A percentile compares a stretch with the other conserved stretches of the same genome.
Evolutionary conservation across 331 rosid genomes (phyloP).

Genomic region (Cucumis variabilis): DNA sequence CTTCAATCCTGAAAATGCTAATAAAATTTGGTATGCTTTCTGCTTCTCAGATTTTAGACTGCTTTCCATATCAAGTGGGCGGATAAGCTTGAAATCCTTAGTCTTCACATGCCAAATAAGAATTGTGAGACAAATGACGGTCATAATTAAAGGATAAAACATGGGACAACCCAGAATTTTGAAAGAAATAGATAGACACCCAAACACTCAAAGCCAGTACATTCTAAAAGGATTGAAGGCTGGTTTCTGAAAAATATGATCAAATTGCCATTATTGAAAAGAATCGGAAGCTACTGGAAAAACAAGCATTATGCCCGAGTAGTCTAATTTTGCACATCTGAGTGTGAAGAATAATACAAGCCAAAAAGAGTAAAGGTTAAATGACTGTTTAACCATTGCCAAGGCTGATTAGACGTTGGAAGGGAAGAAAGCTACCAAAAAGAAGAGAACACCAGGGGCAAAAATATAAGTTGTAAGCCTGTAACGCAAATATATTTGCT

Average conservation of each 20-base stretch:
- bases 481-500: not conserved
- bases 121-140: constrained; percentile 35
- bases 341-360: not conserved
- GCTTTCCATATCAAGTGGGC: constrained; percentile 48
- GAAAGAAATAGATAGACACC: not conserved
- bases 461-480: not conserved
- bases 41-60: constrained; percentile 18
- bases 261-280: not conserved
- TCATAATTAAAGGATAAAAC: constrained; percentile 17
- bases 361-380: not conserved
- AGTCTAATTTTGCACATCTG: not conserved
- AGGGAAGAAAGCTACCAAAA: not conserved
- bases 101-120: constrained; percentile 63
- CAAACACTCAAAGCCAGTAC: constrained; percentile 19
- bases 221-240: not conserved
- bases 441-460: not conserved
- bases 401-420: constrained; percentile 20
- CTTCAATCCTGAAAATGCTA: constrained; percentile 96
- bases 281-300: not conserved
- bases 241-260: not conserved
- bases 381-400: not conserved
- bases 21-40: constrained; percentile 64
- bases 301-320: not conserved
- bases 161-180: not conserved
- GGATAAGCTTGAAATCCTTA: constrained; percentile 72